phyloP scores from a whole-genome alignment of 2,329 filamentous ascomycete genomes.

The Cladophialophora immunda region DNA sequence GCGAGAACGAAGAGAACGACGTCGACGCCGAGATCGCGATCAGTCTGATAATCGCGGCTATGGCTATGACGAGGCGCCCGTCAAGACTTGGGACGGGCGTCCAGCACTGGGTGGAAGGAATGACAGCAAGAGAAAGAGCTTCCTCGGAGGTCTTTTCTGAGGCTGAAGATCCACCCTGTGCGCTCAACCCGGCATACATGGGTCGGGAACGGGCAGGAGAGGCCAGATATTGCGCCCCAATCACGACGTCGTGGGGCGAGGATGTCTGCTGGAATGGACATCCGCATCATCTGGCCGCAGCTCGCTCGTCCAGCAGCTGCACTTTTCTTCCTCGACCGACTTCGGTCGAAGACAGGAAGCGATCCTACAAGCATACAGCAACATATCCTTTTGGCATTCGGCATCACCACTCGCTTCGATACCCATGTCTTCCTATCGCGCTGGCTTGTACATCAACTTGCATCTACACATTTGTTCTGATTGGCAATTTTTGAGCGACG shows the following conservation, averaged over 20 bases:
- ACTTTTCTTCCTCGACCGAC: background rate
- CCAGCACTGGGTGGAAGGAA: constrained; percentile 33
- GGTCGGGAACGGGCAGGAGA: background rate
- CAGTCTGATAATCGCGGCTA: constrained; percentile 33
- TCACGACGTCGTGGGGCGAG: background rate
- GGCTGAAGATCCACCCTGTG: background rate
- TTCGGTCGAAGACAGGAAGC: background rate
- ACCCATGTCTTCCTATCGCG: constrained; percentile 12
- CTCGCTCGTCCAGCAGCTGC: background rate
- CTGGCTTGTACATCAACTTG: constrained; percentile 5
- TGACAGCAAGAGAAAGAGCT: constrained; percentile 40
- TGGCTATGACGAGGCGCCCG: constrained; percentile 40
- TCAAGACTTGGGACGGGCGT: constrained; percentile 39
- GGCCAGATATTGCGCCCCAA: background rate
- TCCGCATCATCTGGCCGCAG: background rate
- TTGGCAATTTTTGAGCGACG: constrained; percentile 10
- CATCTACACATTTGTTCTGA: background rate
- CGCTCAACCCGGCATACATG: background rate
- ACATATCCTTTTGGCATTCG: constrained; percentile 1
- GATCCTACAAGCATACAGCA: background rate
- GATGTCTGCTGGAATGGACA: constrained; percentile 12
- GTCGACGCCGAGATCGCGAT: constrained; percentile 30
- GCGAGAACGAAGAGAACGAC: constrained; percentile 32
- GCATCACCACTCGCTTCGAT: constrained; percentile 18
- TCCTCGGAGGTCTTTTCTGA: constrained; percentile 40